Base-by-base conservation (phyloP, 441 rosid genomes). In the Aleurites moluccanus region DNA sequence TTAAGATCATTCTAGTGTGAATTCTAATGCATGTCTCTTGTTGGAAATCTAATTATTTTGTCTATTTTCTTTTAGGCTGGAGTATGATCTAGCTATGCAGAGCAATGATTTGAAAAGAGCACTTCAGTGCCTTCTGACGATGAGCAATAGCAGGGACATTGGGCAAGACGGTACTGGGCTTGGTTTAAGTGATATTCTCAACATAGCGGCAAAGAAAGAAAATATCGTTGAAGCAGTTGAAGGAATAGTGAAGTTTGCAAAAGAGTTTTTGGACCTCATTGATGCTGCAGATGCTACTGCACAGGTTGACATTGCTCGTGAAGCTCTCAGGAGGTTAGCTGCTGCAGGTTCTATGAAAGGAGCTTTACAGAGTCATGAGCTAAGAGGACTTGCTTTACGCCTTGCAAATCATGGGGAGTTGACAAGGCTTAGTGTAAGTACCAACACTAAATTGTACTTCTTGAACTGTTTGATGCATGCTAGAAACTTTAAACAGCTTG, bases 221-320 rank as follows among this genome's bases (percentile, higher is more conserved):
- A 90, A 93, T 82, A 80, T 91, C 42, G 93, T 93, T 55, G 99
- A 93, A 76, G 97, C 97, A 80, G 98, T 93, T 61, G 89, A 93
- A 77, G 99, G 99, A 82, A 88, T 92, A 60, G 98, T 88, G 40
- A 96, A 93, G 81, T 96, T 88, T 67, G 92, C 94, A 2, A 92
- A 84, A 86, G 97, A 96, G 85, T 96, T 96, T 86, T 81, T 92
- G 86, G 97, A 96, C 79, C 97, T 96, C 50, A 93, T 96, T 73
- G 99, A 96, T 84, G 99, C 96, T 75, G 99, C 99, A 47, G 98
- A 96, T 92, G 97, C 97, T 78, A 93, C 99, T 45, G 99, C 93
- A 57, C 94, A 92, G 72, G 92, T 82, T 33, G 95, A 93, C 64
- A 90, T 93, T 83, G 97, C 94, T 79, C 97, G 97, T 8, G 98